phyloP scores from a whole-genome alignment of 2,329 filamentous ascomycete species.

The Amylocarpus encephaloides region DNA sequence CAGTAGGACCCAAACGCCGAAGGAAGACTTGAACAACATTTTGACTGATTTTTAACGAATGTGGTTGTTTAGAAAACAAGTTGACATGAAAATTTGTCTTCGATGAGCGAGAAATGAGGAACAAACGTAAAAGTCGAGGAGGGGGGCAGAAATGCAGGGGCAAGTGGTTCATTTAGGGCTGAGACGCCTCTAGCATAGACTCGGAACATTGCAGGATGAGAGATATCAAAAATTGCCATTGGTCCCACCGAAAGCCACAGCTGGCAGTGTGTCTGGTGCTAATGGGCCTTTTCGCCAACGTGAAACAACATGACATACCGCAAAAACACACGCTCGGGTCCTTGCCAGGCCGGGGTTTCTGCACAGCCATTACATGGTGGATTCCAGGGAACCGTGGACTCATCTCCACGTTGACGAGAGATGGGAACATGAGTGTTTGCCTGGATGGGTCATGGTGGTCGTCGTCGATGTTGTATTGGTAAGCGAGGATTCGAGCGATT shows the following conservation, averaged over 20 bases:
- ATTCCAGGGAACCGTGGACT: background rate
- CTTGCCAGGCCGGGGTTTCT: background rate
- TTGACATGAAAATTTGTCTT: background rate
- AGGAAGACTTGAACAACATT: constrained; percentile 1
- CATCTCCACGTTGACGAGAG: background rate
- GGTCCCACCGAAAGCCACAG: background rate
- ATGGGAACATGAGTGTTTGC: background rate
- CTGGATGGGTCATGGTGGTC: background rate
- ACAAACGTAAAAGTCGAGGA: background rate
- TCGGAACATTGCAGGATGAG: too few species aligned
- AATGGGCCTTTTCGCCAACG: background rate
- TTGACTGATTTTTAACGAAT: constrained; percentile 1
- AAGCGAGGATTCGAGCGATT: background rate
- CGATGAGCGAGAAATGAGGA: background rate
- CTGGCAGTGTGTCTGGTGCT: background rate
- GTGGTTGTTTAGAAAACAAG: background rate
- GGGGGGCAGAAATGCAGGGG: background rate
- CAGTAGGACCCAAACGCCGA: background rate
- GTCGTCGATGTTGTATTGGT: background rate
- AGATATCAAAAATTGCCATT: background rate
- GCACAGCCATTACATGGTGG: too few species aligned
- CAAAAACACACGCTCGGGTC: background rate
- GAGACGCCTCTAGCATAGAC: background rate
- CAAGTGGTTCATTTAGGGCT: constrained; percentile 1
- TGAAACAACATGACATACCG: too few species aligned